phyloP scores from a whole-genome alignment of 768 basidiomycete species.

The Stropharia rugosoannulata region DNA sequence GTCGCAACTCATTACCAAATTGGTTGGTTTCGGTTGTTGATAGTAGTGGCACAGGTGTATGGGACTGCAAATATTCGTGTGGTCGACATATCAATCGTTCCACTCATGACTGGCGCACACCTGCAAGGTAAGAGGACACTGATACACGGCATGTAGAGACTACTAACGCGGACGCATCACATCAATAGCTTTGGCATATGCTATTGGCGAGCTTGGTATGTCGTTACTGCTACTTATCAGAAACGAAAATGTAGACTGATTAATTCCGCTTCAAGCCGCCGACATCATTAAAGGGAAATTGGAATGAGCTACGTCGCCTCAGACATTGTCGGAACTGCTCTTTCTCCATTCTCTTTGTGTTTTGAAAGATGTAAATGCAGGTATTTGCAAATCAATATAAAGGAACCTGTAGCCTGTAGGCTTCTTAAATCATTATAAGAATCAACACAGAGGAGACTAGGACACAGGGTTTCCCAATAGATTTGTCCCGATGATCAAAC shows the following conservation, averaged over 20 bases:
- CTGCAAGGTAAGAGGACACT: neutral
- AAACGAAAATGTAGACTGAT: neutral
- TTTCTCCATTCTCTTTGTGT: too few relatives aligned
- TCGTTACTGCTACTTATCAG: too few relatives aligned
- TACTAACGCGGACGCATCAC: neutral
- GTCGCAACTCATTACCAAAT: neutral
- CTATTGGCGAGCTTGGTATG: constrained; percentile 1
- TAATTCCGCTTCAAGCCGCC: neutral
- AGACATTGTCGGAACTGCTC: too few relatives aligned
- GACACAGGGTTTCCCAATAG: too few relatives aligned
- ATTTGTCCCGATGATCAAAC: too few relatives aligned
- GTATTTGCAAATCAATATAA: too few relatives aligned
- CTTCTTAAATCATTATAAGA: too few relatives aligned
- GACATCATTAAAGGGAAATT: neutral
- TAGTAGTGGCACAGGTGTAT: constrained; percentile 1
- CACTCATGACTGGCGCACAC: constrained; percentile 7
- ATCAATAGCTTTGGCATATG: neutral
- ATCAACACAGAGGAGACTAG: too few relatives aligned
- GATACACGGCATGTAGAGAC: neutral
- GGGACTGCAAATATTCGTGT: constrained; percentile 9
- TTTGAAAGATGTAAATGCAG: too few relatives aligned
- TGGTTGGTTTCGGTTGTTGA: neutral
- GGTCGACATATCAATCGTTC: constrained; percentile 10
- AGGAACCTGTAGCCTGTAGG: too few relatives aligned
- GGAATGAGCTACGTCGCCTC: too few relatives aligned